Conservation (phyloP, 306 rosid species). For the Gleditsia sinensis region DNA sequence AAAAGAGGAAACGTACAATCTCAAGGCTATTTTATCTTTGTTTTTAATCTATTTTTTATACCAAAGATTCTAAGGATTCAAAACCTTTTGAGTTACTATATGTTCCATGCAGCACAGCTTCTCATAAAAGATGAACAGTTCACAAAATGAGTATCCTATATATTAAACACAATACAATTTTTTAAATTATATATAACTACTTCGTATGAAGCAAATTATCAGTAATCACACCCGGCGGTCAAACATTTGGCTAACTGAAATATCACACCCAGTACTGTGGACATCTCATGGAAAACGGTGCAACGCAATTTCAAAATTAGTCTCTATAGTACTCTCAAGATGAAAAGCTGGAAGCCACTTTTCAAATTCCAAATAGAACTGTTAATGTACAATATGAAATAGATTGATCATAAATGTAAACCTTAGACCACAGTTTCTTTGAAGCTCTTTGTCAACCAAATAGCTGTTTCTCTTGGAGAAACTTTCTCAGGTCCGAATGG, state of each 20-base stretch:
- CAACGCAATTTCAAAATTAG: neutral
- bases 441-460: constrained; percentile 97
- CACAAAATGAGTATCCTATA: no score
- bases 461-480: constrained; percentile 97
- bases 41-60: no score
- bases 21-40: no score
- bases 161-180: no score
- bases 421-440: constrained; percentile 52
- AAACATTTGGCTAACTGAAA: neutral
- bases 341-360: constrained; percentile 9
- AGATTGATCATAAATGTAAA: constrained; percentile 9
- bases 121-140: no score
- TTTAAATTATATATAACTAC: no score
- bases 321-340: neutral
- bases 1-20: no score
- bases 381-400: constrained; percentile 25
- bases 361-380: constrained; percentile 29
- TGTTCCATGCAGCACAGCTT: neutral
- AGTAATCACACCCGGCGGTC: neutral
- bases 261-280: neutral
- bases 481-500: constrained; percentile 95
- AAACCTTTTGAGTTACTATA: no score
- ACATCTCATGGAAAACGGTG: constrained; percentile 14
- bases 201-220: neutral
- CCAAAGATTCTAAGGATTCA: no score